Conservation (phyloP, 169 alveolate genomes). For the Eimeria sp. region DNA sequence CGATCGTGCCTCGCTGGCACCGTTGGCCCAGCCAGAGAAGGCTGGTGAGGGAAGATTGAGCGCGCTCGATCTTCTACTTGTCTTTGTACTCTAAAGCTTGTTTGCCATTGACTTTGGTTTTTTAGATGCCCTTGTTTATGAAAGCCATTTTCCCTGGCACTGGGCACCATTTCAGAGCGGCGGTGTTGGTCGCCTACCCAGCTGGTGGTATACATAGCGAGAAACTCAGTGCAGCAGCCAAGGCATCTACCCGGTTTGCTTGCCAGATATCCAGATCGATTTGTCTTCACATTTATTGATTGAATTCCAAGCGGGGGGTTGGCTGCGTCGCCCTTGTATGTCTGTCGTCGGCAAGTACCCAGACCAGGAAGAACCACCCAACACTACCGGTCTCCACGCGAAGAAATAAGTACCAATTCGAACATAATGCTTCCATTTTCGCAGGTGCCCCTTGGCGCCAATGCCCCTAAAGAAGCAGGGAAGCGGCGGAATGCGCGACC, state of each 20-base stretch:
- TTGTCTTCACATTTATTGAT: neutral
- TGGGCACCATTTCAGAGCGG: neutral
- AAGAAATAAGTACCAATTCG: neutral
- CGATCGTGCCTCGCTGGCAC: neutral
- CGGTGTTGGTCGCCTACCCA: neutral
- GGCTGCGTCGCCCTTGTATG: neutral
- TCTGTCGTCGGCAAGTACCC: conserved; percentile 2
- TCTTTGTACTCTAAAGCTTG: neutral
- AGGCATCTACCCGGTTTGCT: neutral
- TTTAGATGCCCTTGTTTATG: neutral
- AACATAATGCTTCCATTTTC: conserved; percentile 40
- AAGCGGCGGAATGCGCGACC: conserved; percentile 11
- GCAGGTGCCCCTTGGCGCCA: neutral
- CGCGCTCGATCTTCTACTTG: neutral
- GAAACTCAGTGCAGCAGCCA: neutral
- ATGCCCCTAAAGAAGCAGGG: neutral
- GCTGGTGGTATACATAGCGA: neutral
- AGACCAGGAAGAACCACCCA: neutral
- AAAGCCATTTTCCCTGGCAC: neutral
- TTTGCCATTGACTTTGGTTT: neutral
- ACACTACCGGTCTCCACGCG: neutral
- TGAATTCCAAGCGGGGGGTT: neutral
- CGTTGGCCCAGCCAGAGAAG: neutral
- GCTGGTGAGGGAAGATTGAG: neutral
- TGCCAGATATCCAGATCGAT: neutral